These are phyloP conservation scores for Globisporangium polare DNA, from an alignment of 352 stramenopile genomes.

Conservation along the genomic window DNA sequence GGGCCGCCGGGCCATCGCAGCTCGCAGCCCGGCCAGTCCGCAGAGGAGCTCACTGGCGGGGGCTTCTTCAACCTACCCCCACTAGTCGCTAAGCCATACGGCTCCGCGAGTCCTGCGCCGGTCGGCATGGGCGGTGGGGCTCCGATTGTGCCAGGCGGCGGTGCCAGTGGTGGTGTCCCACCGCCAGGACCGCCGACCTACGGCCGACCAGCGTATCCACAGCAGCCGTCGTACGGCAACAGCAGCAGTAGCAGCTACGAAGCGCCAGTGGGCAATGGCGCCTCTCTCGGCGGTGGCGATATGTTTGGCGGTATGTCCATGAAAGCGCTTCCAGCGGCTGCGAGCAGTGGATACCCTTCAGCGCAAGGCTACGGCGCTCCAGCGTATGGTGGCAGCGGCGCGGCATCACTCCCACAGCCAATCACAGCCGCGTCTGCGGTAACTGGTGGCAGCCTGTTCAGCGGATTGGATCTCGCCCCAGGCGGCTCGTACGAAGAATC, in stretches of 20 bases:
- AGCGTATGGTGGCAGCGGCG: conserved; percentile 16
- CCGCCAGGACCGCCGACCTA: conserved; percentile 13
- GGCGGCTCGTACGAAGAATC: conserved; percentile 22
- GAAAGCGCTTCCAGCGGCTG: conserved; percentile 21
- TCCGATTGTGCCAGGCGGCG: conserved; percentile 5
- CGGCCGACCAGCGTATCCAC: conserved; percentile 9
- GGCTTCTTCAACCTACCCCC: conserved; percentile 86
- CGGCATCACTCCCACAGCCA: conserved; percentile 1
- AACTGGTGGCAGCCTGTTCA: conserved; percentile 33
- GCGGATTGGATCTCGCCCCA: conserved; percentile 42
- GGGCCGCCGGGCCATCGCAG: conserved; percentile 53
- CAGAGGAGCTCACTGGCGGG: conserved; percentile 42
- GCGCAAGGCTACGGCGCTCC: conserved; percentile 24
- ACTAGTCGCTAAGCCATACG: conserved; percentile 47
- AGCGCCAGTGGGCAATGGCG: conserved; percentile 1
- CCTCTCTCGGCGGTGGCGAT: conserved; percentile 21
- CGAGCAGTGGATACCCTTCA: conserved; percentile 8
- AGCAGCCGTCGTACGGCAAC: conserved; percentile 13
- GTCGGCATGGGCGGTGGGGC: neutral
- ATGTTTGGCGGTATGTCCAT: conserved; percentile 83
- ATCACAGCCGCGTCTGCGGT: neutral
- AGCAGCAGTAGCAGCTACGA: conserved; percentile 14
- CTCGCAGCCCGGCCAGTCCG: conserved; percentile 17
- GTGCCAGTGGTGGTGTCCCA: neutral
- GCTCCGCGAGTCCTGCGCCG: conserved; percentile 8